These are phyloP conservation scores for Moesziomyces sp. DNA, from an alignment of 1,284 basidiomycete genomes.

Conservation along the genomic window DNA sequence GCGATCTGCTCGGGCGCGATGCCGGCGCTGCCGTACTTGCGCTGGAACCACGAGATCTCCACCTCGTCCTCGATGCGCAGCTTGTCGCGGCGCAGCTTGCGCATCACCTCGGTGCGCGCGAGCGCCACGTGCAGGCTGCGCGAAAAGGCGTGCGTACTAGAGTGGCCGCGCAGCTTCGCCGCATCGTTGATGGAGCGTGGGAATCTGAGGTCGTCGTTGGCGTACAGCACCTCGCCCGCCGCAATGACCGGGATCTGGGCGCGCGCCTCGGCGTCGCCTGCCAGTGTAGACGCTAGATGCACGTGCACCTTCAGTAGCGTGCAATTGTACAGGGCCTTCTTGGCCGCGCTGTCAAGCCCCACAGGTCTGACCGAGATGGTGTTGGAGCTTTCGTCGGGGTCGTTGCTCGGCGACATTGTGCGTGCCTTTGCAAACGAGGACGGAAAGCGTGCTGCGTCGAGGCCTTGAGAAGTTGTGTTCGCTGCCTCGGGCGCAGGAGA, in stretches of 20 bases:
- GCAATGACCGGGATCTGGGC: slow-evolving; percentile 29
- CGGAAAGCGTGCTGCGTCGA: slow-evolving; percentile 10
- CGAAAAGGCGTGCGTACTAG: slow-evolving; percentile 29
- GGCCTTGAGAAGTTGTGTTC: neutral
- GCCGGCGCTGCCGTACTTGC: slow-evolving; percentile 45
- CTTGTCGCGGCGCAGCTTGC: slow-evolving; percentile 34
- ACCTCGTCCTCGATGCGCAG: slow-evolving; percentile 49
- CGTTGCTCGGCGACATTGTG: slow-evolving; percentile 18
- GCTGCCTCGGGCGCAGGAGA: neutral
- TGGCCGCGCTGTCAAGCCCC: slow-evolving; percentile 52
- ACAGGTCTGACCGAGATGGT: slow-evolving; percentile 2
- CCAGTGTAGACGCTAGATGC: slow-evolving; percentile 39
- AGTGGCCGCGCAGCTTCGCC: slow-evolving; percentile 25
- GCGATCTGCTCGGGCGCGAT: slow-evolving; percentile 44
- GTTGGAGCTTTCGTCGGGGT: neutral
- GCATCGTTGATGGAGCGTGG: slow-evolving; percentile 54
- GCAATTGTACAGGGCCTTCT: slow-evolving; percentile 58
- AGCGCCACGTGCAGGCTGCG: slow-evolving; percentile 47
- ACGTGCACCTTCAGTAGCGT: slow-evolving; percentile 60
- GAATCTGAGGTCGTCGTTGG: slow-evolving; percentile 42
- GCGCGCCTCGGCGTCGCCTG: slow-evolving; percentile 20
- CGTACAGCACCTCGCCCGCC: slow-evolving; percentile 17
- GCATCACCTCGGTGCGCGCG: slow-evolving; percentile 49
- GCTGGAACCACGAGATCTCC: slow-evolving; percentile 60
- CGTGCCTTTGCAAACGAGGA: slow-evolving; percentile 33